phyloP scores from a whole-genome alignment of 768 basidiomycete species.

The Mycena pura region DNA sequence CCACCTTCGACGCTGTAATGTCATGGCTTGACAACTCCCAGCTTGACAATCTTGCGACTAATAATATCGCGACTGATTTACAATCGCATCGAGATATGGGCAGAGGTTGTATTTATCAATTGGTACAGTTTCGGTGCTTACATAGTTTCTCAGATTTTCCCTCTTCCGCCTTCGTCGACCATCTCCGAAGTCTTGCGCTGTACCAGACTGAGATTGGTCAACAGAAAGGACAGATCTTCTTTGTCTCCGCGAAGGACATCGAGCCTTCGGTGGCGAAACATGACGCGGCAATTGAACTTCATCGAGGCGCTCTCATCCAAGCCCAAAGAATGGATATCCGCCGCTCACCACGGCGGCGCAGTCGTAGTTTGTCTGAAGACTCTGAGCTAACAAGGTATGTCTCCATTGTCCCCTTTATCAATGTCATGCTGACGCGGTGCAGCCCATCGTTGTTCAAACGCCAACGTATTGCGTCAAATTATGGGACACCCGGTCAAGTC shows the following conservation, averaged over 20 bases:
- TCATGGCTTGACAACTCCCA: conserved; percentile 46
- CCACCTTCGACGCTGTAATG: conserved; percentile 46
- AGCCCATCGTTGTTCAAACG: conserved; percentile 46
- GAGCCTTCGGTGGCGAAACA: conserved; percentile 40
- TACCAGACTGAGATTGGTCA: conserved; percentile 33
- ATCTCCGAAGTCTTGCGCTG: conserved; percentile 51
- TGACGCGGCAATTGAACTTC: conserved; percentile 36
- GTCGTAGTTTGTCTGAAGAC: conserved; percentile 48
- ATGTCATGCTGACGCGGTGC: conserved; percentile 22
- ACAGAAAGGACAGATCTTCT: conserved; percentile 26
- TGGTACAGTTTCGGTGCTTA: background rate
- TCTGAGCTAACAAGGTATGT: conserved; percentile 49
- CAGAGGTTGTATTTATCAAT: conserved; percentile 42
- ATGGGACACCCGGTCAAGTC: conserved; percentile 39
- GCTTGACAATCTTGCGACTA: conserved; percentile 36
- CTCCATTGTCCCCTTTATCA: background rate
- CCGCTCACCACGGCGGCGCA: conserved; percentile 53
- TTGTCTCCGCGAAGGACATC: conserved; percentile 40
- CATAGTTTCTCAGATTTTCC: conserved; percentile 51
- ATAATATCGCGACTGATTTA: conserved; percentile 45
- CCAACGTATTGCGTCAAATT: conserved; percentile 48
- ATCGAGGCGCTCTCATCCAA: conserved; percentile 47
- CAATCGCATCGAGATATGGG: conserved; percentile 53
- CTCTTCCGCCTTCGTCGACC: conserved; percentile 54
- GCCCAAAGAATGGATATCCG: conserved; percentile 48